Conservation (phyloP, 306 rosid species). For the Purshia tridentata region DNA sequence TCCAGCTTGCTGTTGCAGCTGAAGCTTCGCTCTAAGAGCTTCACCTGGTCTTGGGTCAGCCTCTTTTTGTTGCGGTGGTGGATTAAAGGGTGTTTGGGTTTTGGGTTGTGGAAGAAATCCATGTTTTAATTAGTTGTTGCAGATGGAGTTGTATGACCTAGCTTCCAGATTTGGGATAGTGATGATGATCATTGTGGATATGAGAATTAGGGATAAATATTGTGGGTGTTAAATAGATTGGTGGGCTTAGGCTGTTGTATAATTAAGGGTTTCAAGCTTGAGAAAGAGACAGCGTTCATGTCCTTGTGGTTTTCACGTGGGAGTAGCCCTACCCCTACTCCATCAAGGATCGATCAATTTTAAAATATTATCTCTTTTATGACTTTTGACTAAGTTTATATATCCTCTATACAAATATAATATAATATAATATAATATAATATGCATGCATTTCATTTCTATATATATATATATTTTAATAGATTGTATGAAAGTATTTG, state of each 20-base stretch:
- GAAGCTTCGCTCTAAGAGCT: conserved; percentile 56
- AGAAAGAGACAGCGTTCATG: background rate
- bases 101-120: conserved; percentile 36
- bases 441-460: background rate
- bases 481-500: no score
- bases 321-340: conserved; percentile 16
- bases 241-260: background rate
- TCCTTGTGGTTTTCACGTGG: conserved; percentile 24
- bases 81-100: conserved; percentile 17
- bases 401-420: background rate
- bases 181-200: background rate
- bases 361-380: conserved; percentile 7
- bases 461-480: background rate
- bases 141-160: background rate
- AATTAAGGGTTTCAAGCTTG: background rate
- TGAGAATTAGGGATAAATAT: background rate
- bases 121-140: background rate
- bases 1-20: conserved; percentile 50
- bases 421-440: background rate
- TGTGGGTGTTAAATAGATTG: background rate
- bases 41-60: conserved; percentile 52
- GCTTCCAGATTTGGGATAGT: background rate
- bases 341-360: background rate
- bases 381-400: background rate
- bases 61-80: conserved; percentile 41